A percentile compares a stretch with the other conserved stretches of the same genome.
phyloP scores from a whole-genome alignment of 1,284 basidiomycete genomes.

The Phellopilus nigrolimitatus region DNA sequence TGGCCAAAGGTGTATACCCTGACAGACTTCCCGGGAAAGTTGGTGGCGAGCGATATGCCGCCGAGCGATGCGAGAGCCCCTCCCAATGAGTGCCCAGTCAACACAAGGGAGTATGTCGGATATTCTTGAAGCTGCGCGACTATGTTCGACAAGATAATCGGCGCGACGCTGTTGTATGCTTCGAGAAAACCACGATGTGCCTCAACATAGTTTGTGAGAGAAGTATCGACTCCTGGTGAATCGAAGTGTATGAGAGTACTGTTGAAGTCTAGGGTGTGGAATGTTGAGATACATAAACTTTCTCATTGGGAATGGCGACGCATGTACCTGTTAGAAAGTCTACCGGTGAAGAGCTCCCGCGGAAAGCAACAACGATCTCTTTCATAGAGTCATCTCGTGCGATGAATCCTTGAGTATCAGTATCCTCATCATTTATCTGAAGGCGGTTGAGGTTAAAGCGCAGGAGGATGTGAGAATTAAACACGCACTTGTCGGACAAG shows the following conservation, averaged over 20 bases:
- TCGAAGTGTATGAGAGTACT: slow-evolving; percentile 32
- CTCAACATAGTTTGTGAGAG: slow-evolving; percentile 18
- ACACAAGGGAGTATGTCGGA: slow-evolving; percentile 34
- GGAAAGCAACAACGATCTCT: slow-evolving; percentile 21
- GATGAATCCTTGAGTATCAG: slow-evolving; percentile 21
- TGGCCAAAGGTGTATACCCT: slow-evolving; percentile 43
- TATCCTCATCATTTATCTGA: slow-evolving; percentile 17
- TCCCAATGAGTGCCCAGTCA: slow-evolving; percentile 37
- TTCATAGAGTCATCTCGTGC: slow-evolving; percentile 18
- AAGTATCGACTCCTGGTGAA: slow-evolving; percentile 36
- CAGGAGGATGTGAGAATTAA: too few species aligned
- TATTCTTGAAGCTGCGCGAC: slow-evolving; percentile 30
- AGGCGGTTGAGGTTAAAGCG: too few species aligned
- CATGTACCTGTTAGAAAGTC: slow-evolving; percentile 19
- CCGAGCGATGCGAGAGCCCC: slow-evolving; percentile 41
- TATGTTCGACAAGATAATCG: slow-evolving; percentile 31
- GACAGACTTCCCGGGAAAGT: slow-evolving; percentile 29
- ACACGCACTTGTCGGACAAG: slow-evolving; percentile 4
- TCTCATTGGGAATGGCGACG: too few species aligned
- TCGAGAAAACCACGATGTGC: slow-evolving; percentile 21
- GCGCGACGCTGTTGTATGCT: slow-evolving; percentile 31
- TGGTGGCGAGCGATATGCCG: slow-evolving; percentile 34
- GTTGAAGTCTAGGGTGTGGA: slow-evolving; percentile 31
- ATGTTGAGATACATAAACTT: background rate
- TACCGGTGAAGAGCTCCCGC: slow-evolving; percentile 18